phyloP scores from a whole-genome alignment of 2,329 filamentous ascomycete species.

The Endocalyx cinctus region DNA sequence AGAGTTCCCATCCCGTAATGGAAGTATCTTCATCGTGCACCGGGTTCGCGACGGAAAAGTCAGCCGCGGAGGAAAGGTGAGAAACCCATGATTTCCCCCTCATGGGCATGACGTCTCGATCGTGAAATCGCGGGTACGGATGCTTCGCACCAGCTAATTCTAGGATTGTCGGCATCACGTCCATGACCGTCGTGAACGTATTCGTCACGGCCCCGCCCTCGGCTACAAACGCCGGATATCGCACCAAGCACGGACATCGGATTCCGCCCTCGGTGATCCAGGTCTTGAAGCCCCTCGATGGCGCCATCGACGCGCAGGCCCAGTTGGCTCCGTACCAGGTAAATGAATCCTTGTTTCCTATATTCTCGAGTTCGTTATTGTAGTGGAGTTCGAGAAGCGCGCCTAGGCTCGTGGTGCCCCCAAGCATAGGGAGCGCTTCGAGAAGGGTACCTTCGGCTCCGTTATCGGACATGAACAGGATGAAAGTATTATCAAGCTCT shows the following conservation, averaged over 20 bases:
- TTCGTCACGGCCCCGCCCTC: constrained; percentile 31
- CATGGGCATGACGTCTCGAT: not conserved
- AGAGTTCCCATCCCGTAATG: constrained; percentile 31
- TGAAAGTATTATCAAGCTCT: constrained; percentile 49
- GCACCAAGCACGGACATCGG: constrained; percentile 37
- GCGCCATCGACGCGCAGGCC: constrained; percentile 34
- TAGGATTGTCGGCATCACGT: constrained; percentile 40
- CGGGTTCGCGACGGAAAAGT: not conserved
- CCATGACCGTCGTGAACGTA: constrained; percentile 47
- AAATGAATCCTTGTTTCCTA: constrained; percentile 49
- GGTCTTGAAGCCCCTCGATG: constrained; percentile 24
- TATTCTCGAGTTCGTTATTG: constrained; percentile 50
- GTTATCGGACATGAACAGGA: constrained; percentile 53
- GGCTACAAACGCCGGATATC: not conserved
- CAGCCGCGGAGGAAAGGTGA: not conserved
- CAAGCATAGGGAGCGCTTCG: constrained; percentile 16
- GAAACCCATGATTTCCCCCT: constrained; percentile 1
- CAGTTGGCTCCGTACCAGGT: constrained; percentile 55
- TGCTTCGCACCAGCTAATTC: constrained; percentile 26
- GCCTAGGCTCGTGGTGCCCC: constrained; percentile 10
- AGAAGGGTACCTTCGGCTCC: constrained; percentile 25
- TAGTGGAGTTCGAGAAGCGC: constrained; percentile 45
- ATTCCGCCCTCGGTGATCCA: constrained; percentile 46
- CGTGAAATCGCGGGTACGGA: constrained; percentile 31
- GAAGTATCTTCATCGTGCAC: constrained; percentile 19